Percentiles rank a stretch among this genome's conserved stretches.
These are phyloP conservation scores for Zymoseptoria tritici DNA, from an alignment of 2,329 filamentous ascomycete genomes.

Conservation along the genomic window DNA sequence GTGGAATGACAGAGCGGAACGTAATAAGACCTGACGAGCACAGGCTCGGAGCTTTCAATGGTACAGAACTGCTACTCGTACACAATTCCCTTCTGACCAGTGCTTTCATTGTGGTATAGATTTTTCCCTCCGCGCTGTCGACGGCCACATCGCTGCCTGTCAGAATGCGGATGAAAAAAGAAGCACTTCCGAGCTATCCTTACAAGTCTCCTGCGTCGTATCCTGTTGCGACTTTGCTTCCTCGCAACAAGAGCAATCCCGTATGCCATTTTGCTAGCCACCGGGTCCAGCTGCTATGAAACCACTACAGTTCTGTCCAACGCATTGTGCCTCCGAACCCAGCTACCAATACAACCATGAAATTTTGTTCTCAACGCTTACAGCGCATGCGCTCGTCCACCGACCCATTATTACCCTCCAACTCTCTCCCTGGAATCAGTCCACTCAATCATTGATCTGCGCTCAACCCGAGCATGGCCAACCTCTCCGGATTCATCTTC, in stretches of 20 bases:
- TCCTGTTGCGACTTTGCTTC: not conserved
- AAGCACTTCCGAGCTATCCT: not conserved
- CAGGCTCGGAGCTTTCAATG: not conserved
- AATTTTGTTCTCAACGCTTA: not conserved
- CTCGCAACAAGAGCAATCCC: not conserved
- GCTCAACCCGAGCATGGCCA: conserved; percentile 6
- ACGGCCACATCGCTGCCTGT: not conserved
- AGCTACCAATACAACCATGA: not conserved
- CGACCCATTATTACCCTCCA: not conserved
- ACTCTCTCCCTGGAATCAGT: not conserved
- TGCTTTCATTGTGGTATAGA: not conserved
- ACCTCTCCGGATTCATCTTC: conserved; percentile 30
- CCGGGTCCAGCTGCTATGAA: too few relatives aligned
- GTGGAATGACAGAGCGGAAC: too few relatives aligned
- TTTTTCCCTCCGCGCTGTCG: not conserved
- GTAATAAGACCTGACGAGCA: too few relatives aligned
- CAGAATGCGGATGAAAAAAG: not conserved
- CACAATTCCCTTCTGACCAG: not conserved
- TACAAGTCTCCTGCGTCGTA: not conserved
- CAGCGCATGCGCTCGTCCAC: not conserved
- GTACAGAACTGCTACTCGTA: not conserved
- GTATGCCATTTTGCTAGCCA: not conserved
- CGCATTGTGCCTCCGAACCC: too few relatives aligned
- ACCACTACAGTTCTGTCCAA: too few relatives aligned
- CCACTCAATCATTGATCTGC: not conserved